Base-by-base conservation (phyloP, 768 basidiomycete genomes). In the Trametes coccinea region DNA sequence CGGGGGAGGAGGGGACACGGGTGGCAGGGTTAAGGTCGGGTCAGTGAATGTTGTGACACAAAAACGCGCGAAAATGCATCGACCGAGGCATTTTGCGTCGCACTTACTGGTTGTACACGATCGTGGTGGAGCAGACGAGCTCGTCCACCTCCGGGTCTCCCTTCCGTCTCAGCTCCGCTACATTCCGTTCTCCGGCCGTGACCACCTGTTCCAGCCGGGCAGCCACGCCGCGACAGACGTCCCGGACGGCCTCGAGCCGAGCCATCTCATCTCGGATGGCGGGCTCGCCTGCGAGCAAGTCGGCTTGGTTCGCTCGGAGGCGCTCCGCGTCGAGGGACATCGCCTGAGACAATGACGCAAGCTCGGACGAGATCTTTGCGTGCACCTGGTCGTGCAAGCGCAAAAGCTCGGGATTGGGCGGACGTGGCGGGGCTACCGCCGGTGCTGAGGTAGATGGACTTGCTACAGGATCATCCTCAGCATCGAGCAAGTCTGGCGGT, bases 191-290 rank as follows among this genome's bases (percentile, higher is more conserved):
- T 16, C 84, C 91, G 56, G 82, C 81, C 7, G 77, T 73, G 5
- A 98, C 85, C 7, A 85, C 83, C 53, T 70, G 81, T 47, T 80
- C 81, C 65, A 92, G 76, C 65, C 92, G 84, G 30, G 79, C 80
- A 46, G 88, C 84, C 43, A 95, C 95, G 56, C 81, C 85, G 66
- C 79, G 82, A 75, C 97, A 98, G 30, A 99, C 95, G 69, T 91
- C 91, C 58, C 88, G 80, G 29, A 99, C 97, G 22, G 95, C 96
- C 76, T 92, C 90, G 41, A 99, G 79, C 14, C 97, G 83, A 2
- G 87, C 91, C 92, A 94, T 96, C 78, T 99, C 97, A 76, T 99
- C 97, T 54, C 87, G 85, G 64, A 99, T 92, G 9, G 96, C 96
- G 46, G 96, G 95, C 73, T 90, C 90, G 3, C 95, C 97, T 60